Conservation (phyloP, 1,284 basidiomycete genomes). For the Cryptococcus jaspeensis region DNA sequence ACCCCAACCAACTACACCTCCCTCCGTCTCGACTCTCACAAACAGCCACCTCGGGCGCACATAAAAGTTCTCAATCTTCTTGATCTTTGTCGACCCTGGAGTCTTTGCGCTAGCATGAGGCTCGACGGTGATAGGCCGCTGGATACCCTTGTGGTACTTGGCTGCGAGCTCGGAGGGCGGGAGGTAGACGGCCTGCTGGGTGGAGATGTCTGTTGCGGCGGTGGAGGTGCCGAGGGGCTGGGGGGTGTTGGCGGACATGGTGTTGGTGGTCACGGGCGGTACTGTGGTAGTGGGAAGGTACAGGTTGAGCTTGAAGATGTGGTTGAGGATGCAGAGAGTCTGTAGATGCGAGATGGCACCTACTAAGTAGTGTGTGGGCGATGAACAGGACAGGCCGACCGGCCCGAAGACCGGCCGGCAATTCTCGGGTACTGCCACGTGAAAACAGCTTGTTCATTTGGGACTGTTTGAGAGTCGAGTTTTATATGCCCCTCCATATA, state of each 20-base stretch:
- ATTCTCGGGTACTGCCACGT: background rate
- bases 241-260: conserved; percentile 26
- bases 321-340: background rate
- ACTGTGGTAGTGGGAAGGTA: background rate
- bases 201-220: conserved; percentile 25
- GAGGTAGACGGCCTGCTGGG: conserved; percentile 37
- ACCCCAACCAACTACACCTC: conserved; percentile 67
- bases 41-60: conserved; percentile 74
- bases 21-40: conserved; percentile 66
- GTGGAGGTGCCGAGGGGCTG: conserved; percentile 29
- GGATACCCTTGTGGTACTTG: conserved; percentile 42
- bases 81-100: conserved; percentile 33
- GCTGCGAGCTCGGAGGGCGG: conserved; percentile 40
- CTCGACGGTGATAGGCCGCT: conserved; percentile 27
- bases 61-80: conserved; percentile 59
- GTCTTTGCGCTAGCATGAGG: conserved; percentile 23
- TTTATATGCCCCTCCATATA: too few species aligned
- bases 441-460: background rate
- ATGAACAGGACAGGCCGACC: background rate
- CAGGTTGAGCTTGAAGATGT: background rate
- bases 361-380: background rate
- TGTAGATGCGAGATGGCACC: background rate
- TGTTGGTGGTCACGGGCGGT: background rate
- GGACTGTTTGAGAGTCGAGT: too few species aligned
- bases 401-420: background rate